These are phyloP conservation scores for Melampsora larici-populina DNA, from an alignment of 1,284 basidiomycete species.

Conservation along the genomic window DNA sequence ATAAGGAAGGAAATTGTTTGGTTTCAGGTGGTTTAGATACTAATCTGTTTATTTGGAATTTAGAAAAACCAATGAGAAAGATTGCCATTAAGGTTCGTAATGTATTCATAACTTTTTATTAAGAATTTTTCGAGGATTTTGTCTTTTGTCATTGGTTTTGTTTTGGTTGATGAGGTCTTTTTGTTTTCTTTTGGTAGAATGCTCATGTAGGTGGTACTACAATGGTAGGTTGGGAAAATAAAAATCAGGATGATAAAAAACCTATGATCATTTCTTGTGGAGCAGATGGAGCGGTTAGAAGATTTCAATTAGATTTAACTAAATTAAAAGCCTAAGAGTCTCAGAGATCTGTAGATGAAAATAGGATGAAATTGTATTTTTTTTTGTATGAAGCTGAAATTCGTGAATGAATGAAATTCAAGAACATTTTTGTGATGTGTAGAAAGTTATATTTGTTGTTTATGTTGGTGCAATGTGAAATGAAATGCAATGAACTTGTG, in stretches of 20 bases:
- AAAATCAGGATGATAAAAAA: neutral
- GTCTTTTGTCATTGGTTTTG: neutral
- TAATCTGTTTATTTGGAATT: conserved; percentile 83
- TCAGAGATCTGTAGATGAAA: neutral
- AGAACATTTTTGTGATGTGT: too few species aligned
- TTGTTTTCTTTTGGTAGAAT: conserved; percentile 7
- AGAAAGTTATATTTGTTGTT: too few species aligned
- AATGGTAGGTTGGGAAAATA: conserved; percentile 22
- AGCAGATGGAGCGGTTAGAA: conserved; percentile 35
- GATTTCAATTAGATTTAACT: conserved; percentile 17
- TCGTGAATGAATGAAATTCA: neutral
- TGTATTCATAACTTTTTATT: conserved; percentile 48
- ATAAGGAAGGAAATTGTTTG: conserved; percentile 68
- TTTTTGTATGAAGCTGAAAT: neutral
- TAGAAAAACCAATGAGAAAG: conserved; percentile 71
- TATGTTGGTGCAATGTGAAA: too few species aligned
- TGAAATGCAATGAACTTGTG: too few species aligned
- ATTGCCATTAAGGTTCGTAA: conserved; percentile 66
- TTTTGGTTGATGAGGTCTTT: neutral
- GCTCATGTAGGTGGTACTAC: conserved; percentile 40
- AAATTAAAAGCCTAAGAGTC: conserved; percentile 13
- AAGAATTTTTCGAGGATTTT: conserved; percentile 47
- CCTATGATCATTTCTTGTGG: conserved; percentile 24
- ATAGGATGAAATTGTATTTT: neutral
- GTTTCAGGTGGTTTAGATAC: conserved; percentile 88